These are phyloP conservation scores for Rubia tinctorum DNA, from an alignment of 305 asterid genomes.

Conservation along the genomic window DNA sequence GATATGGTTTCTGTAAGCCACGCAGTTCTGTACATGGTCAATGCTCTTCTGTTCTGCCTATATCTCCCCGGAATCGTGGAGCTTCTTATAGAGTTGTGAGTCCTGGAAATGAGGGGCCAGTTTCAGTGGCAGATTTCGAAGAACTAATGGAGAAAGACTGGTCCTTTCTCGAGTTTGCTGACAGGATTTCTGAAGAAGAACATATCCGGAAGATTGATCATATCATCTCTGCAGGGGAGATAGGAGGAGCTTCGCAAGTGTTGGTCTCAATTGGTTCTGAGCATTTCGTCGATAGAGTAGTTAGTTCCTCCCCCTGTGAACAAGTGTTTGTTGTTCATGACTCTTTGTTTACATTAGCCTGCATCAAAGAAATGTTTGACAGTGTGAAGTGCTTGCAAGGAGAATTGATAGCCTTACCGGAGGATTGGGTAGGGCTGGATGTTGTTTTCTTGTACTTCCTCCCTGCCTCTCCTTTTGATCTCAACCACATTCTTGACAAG, in stretches of 20 bases:
- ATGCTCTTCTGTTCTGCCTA: conserved; percentile 23
- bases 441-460: conserved; percentile 74
- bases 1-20: conserved; percentile 15
- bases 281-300: conserved; percentile 67
- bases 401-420: conserved; percentile 57
- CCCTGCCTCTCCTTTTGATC: conserved; percentile 67
- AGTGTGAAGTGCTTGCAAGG: conserved; percentile 92
- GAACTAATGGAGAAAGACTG: conserved; percentile 76
- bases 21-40: conserved; percentile 10
- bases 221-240: conserved; percentile 63
- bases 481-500: conserved; percentile 52
- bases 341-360: conserved; percentile 68
- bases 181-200: conserved; percentile 35
- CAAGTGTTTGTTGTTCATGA: conserved; percentile 74
- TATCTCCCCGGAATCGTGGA: conserved; percentile 22
- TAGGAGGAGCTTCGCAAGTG: conserved; percentile 57
- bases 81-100: conserved; percentile 25
- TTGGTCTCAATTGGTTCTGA: conserved; percentile 73
- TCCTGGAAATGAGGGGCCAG: conserved; percentile 39
- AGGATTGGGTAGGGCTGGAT: conserved; percentile 72
- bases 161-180: conserved; percentile 66
- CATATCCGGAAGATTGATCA: conserved; percentile 40
- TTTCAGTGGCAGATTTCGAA: conserved; percentile 49
- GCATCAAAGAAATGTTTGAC: conserved; percentile 76
- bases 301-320: conserved; percentile 43